Evolutionary conservation across 495 filamentous ascomycete species (phyloP).

Genomic region (Aspergillus bertholletiae): DNA sequence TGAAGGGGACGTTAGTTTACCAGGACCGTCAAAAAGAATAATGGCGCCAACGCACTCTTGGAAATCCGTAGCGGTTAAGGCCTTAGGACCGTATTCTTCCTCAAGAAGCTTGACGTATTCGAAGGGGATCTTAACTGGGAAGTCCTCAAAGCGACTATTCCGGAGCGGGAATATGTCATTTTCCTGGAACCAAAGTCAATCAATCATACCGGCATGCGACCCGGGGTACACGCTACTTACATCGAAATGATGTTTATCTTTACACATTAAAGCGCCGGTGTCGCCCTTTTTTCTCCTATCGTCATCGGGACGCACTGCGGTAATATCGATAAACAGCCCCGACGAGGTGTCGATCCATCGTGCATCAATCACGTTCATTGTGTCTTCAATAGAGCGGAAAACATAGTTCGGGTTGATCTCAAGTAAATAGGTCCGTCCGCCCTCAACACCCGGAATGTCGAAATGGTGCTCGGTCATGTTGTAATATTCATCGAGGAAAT

Average conservation of each 20-base stretch:
- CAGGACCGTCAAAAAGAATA: not conserved
- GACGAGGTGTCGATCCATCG: constrained; percentile 60
- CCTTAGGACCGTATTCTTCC: constrained; percentile 69
- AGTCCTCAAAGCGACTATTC: constrained; percentile 73
- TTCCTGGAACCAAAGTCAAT: constrained; percentile 30
- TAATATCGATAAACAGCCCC: constrained; percentile 63
- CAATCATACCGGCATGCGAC: constrained; percentile 2
- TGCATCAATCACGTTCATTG: constrained; percentile 56
- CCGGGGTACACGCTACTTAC: constrained; percentile 21
- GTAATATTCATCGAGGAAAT: constrained; percentile 56
- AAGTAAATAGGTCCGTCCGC: constrained; percentile 49
- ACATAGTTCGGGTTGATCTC: constrained; percentile 60
- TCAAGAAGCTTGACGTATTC: constrained; percentile 67
- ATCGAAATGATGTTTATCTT: constrained; percentile 54
- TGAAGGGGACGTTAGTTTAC: constrained; percentile 1
- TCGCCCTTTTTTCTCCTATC: constrained; percentile 28
- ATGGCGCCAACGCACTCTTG: constrained; percentile 47
- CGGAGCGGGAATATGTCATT: constrained; percentile 76
- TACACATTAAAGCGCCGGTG: constrained; percentile 49
- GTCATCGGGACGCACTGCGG: constrained; percentile 48
- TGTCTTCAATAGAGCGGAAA: constrained; percentile 41
- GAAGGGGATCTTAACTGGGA: constrained; percentile 71
- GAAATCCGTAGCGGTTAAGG: constrained; percentile 62
- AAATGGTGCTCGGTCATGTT: constrained; percentile 61
- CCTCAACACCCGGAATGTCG: constrained; percentile 37